Evolutionary conservation across 495 filamentous ascomycete species (phyloP).

Genomic region (Neurospora sp.): DNA sequence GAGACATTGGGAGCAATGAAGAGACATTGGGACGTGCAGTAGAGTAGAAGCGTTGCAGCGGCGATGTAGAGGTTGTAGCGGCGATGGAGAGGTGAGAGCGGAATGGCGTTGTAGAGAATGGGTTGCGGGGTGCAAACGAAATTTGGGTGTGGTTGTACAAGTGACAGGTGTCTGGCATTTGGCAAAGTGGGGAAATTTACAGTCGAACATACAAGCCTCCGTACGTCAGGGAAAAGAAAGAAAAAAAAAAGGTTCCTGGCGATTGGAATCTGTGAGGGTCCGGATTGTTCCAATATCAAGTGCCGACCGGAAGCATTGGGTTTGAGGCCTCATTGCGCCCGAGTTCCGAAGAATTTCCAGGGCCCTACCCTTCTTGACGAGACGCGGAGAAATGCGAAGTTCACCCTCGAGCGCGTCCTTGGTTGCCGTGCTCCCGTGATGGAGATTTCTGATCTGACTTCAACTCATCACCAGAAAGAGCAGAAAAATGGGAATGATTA

Average conservation of each 20-base stretch:
- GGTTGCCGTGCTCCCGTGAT: neutral
- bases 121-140: no score
- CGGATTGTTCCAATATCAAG: neutral
- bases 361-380: neutral
- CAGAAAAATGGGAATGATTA: neutral
- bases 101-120: no score
- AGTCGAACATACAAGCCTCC: no score
- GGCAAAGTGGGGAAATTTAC: no score
- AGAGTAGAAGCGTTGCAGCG: no score
- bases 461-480: neutral
- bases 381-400: neutral
- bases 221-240: no score
- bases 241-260: neutral
- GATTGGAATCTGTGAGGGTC: neutral
- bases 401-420: neutral
- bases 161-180: no score
- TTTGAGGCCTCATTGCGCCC: neutral
- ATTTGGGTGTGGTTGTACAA: no score
- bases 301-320: neutral
- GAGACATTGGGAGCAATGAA: no score
- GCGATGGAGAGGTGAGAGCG: no score
- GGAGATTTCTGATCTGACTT: neutral
- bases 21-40: no score
- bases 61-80: no score
- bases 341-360: neutral